Conservation (phyloP, 352 stramenopile genomes). For the Phytophthora colocasiae region DNA sequence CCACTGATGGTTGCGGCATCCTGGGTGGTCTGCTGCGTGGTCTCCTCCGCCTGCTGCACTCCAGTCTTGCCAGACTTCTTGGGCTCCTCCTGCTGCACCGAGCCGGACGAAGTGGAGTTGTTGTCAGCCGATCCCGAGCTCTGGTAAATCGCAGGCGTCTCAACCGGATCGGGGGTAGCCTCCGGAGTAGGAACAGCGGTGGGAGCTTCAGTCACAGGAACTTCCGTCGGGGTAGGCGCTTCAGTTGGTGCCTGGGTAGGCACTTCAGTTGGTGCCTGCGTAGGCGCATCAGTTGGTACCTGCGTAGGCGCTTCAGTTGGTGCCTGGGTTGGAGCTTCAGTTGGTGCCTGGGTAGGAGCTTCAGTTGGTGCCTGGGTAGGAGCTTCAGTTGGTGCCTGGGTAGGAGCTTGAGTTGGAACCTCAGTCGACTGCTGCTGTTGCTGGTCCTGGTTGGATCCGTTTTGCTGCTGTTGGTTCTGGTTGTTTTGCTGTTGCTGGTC, state of each 20-base stretch:
- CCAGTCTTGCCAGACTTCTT: conserved; percentile 11
- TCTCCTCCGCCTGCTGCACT: conserved; percentile 14
- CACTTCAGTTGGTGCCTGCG: conserved; percentile 2
- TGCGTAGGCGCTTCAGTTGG: conserved; percentile 10
- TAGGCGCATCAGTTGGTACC: neutral
- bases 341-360: neutral
- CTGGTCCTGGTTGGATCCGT: neutral
- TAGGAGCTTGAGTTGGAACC: too few species aligned
- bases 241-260: conserved; percentile 10
- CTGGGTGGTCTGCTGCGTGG: conserved; percentile 26
- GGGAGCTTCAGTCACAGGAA: neutral
- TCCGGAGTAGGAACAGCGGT: conserved; percentile 13
- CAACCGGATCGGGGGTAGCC: conserved; percentile 19
- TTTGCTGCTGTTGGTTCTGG: conserved; percentile 17
- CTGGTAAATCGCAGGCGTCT: conserved; percentile 24
- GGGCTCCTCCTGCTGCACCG: conserved; percentile 13
- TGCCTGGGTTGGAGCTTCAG: conserved; percentile 10
- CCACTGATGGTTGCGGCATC: conserved; percentile 4
- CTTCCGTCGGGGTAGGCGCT: conserved; percentile 3
- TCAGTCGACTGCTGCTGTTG: neutral
- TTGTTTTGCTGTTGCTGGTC: neutral
- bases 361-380: neutral
- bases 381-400: too few species aligned
- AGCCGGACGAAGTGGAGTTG: conserved; percentile 28
- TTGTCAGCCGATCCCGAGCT: conserved; percentile 23